Evolutionary conservation across 331 rosid genomes (phyloP), one percentile per base, ranked within the genome.

Genomic region (Rosa hybrid): DNA sequence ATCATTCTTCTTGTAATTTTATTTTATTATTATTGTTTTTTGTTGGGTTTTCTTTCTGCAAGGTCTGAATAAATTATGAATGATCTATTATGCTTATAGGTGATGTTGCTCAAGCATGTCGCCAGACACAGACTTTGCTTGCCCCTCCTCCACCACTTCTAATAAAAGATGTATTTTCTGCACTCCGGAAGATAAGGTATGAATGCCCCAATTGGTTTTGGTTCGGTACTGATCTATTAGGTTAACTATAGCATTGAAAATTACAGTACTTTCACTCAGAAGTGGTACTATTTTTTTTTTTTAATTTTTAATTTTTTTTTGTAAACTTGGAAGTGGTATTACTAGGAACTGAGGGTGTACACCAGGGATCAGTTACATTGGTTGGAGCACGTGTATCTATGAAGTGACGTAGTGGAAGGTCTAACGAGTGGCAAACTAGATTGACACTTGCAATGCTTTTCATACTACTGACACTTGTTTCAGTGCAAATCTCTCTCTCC

Each of bases 51-150:
- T 78, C 81, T 44, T 76, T 75, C 18, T 68, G 16, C 56, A 74
- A 77, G 65, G 77, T 56, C 71, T 80, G 72, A 68, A 80, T 83
- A 81, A 72, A 65, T n/a, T 34, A 56, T 86, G 73, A 75, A 72
- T 83, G 56, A 51, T 79, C 71, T 88, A 50, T 76, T 78, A 44
- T 86, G 80, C 16, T 86, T 83, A 65, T 88, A 94, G 98, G 98
- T 88, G 98, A 92, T 87, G 98, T 94, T 85, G 98, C 98, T 81
- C 97, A 92, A 84, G 97, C 90, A 80, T 92, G 90, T 86, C 94
- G 97, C 27, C 97, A 91, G 85, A 88, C 97, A 78, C 98, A 92
- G 85, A 92, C 89, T 81, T 89, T 92, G 79, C 94, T 94, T 81
- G 93, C 88, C 76, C 89, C 94, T 77, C 97, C 97, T 74, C 75